Evolutionary conservation across 1,284 basidiomycete species (phyloP).

Genomic region (Cryptococcus jaspeensis): DNA sequence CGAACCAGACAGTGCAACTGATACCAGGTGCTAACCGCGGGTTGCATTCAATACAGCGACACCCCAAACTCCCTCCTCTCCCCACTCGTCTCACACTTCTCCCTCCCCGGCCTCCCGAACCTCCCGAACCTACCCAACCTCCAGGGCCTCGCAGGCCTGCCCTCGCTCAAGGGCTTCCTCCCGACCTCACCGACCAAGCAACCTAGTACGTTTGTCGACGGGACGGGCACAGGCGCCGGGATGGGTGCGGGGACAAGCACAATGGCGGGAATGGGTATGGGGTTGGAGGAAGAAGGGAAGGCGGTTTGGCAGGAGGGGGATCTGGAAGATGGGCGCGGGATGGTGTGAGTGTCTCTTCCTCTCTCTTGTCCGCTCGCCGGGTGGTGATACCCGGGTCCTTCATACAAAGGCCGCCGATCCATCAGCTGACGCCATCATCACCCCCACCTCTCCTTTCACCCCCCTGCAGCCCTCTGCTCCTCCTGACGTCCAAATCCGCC

Average conservation of each 20-base stretch:
- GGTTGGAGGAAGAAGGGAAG: not conserved
- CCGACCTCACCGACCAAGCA: slow-evolving; percentile 18
- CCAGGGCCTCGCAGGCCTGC: slow-evolving; percentile 26
- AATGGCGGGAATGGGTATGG: too few species aligned
- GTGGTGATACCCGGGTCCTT: too few species aligned
- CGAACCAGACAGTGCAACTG: not conserved
- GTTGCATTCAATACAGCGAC: slow-evolving; percentile 14
- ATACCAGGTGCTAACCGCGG: slow-evolving; percentile 2
- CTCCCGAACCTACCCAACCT: slow-evolving; percentile 16
- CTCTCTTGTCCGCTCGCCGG: too few species aligned
- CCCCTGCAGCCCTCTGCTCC: slow-evolving; percentile 24
- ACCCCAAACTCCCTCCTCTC: slow-evolving; percentile 24
- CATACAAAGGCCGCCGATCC: too few species aligned
- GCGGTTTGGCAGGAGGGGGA: slow-evolving; percentile 36
- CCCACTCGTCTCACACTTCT: slow-evolving; percentile 28
- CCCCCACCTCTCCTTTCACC: not conserved
- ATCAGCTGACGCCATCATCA: not conserved
- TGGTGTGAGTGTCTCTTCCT: slow-evolving; percentile 16
- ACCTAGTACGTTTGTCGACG: not conserved
- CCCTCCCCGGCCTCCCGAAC: slow-evolving; percentile 17
- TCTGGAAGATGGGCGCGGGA: slow-evolving; percentile 28
- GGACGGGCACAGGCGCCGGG: not conserved
- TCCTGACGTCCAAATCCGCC: slow-evolving; percentile 23
- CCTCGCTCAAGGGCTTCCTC: slow-evolving; percentile 28
- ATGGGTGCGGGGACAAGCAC: not conserved